Conservation (phyloP, 1,139 yeast genomes). For the Arxiozyma telluris region DNA sequence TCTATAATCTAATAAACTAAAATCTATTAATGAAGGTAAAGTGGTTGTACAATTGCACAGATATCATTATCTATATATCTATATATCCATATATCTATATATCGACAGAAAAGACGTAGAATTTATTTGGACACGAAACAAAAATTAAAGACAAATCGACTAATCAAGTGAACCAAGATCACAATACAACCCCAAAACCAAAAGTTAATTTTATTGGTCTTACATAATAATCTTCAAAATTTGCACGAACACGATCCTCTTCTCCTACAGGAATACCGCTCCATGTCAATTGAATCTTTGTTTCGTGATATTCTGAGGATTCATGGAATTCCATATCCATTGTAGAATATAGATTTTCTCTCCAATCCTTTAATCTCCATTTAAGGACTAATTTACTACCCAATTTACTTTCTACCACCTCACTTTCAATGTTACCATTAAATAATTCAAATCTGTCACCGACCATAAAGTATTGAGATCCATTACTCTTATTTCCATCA, state of each 20-base stretch:
- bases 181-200: conserved; percentile 84
- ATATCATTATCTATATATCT: no score
- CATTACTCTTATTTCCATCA: conserved; percentile 8
- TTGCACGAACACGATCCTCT: conserved; percentile 77
- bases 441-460: conserved; percentile 64
- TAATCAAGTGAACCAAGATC: conserved; percentile 8
- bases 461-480: conserved; percentile 29
- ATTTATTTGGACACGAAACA: no score
- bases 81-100: no score
- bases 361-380: conserved; percentile 92
- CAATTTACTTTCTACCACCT: conserved; percentile 49
- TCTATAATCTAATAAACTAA: no score
- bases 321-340: conserved; percentile 52
- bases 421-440: conserved; percentile 83
- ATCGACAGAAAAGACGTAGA: background rate
- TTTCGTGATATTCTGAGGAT: conserved; percentile 68
- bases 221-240: conserved; percentile 83
- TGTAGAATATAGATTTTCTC: conserved; percentile 65
- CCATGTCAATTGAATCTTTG: conserved; percentile 70
- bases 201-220: conserved; percentile 82
- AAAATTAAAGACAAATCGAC: no score
- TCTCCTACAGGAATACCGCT: conserved; percentile 96
- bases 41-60: no score
- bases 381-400: conserved; percentile 51
- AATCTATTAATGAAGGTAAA: no score